Conservation (phyloP, 23 red algal genomes). For the Gracilaria domingensis region DNA sequence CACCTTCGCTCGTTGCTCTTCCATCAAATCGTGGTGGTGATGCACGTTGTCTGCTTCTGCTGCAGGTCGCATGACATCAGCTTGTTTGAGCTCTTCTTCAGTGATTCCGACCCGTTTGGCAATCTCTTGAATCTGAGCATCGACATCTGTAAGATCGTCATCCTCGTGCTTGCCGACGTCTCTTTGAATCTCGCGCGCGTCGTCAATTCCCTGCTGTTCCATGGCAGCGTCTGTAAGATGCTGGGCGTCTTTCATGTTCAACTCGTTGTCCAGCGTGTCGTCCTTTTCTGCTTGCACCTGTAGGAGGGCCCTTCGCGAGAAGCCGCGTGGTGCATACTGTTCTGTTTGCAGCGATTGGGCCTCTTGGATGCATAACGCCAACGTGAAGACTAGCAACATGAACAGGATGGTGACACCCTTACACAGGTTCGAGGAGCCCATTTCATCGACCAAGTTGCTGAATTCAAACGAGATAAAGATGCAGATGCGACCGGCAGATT, state of each 20-base stretch:
- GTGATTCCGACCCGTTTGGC: conserved; percentile 31
- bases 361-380: not conserved
- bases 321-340: not conserved
- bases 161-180: not conserved
- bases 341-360: not conserved
- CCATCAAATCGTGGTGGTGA: not conserved
- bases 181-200: not conserved
- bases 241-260: not conserved
- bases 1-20: not conserved
- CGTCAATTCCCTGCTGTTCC: not conserved
- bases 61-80: not conserved
- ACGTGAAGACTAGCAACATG: not conserved
- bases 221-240: not conserved
- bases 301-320: not conserved
- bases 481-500: not conserved
- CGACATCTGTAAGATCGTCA: conserved; percentile 15
- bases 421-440: not conserved
- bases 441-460: not conserved
- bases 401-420: not conserved
- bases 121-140: conserved; percentile 34
- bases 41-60: not conserved
- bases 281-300: not conserved
- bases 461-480: not conserved
- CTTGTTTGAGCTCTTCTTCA: conserved; percentile 38
- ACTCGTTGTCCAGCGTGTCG: not conserved